Base-by-base conservation (phyloP, 192 early-diverging fungal species). In the Coemansia sp. region DNA sequence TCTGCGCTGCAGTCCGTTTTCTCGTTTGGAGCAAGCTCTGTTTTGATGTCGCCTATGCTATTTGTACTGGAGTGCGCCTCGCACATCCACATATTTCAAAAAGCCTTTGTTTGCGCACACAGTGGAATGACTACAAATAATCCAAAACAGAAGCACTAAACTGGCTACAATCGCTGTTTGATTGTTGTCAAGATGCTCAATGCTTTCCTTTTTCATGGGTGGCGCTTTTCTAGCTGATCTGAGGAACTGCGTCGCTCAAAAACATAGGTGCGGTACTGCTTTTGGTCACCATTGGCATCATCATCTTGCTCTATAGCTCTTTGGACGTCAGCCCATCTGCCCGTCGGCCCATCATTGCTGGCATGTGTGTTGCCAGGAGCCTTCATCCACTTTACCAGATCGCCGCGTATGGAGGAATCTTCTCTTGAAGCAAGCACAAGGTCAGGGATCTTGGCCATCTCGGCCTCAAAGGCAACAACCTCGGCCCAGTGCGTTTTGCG, bases 391-490 rank as follows among this genome's bases (percentile, higher is more conserved):
- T 45, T 15, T 21, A 21, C 7, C 58, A 72, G 7, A 38, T 72
- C 70, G 26, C 64, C 63, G 6, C 48, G 26, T 16, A 40, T 57
- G n/a, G 70, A 45, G 15, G 64, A 18, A 16, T 72, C 64, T 12
- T 66, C 49, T 21, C 18, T 56, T 1, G 58, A 61, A 8, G 49
- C 58, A 44, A 72, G 59, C 5, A 50, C 21, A 48, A 72, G 58
- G 42, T 23, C 38, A 0, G 64, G 23, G 32, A 61, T 47, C 26
- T 48, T 61, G 8, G 70, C 70, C 64, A 72, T 72, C 37, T 66
- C 64, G 1, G 64, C 64, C 19, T 72, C 70, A 66, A 72, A 72
- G 18, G 48, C 58, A 18, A 15, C 44, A 42, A 72, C 50, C 59
- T 72, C 70, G 6, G 50, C 38, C 64, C 64, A 61, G 21, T 64